Base-by-base conservation (phyloP, 1,284 basidiomycete genomes). In the Boletellus deceptivus region DNA sequence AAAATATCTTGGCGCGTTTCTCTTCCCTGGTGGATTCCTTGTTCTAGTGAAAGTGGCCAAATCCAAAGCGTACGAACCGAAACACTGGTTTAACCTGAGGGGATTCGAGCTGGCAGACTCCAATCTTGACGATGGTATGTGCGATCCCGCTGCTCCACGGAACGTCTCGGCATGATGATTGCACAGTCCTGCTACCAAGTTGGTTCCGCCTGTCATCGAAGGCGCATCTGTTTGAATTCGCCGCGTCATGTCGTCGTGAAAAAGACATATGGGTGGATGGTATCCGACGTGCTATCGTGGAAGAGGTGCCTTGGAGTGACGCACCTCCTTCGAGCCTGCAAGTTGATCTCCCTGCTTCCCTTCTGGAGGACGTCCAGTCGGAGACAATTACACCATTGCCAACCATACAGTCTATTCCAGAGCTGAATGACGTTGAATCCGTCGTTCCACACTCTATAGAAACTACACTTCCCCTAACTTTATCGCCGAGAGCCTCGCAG, bases 1-100 rank as follows among this genome's bases (percentile, higher is more conserved):
- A 54, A 91, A 89, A 66, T 94, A 95, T 67, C 75, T 92, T 17
- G 93, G 89, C 34, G 90, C 89, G 10, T 95, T 97, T 67, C 72
- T 98, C 42, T 98, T 93, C 64, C 72, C 80, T 11, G 91, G 91
- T 14, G 87, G 84, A 14, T 96, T 93, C 65, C 71, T 97, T 43
- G 78, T 96, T 37, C 73, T 98, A 35, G 90, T 84, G 60, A 97
- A 96, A 72, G 84, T 93, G 46, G 75, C 78, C 57, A 93, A 91
- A 70, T 78, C 83, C 41, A 89, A 81, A 66, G 75, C 76, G 22
- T 97, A 96, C 63, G 92, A 95, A 62, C 84, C 91, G 10, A 81
- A 79, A 51, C 88, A 94, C 65, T 97, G 91, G 88, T 86, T 97
- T 60, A 80, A 84, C 36, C 72, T 96, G 38, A 75, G 76, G 46